Evolutionary conservation across 345 rosid genomes (phyloP).

Genomic region (Eucalyptus tenuipes): DNA sequence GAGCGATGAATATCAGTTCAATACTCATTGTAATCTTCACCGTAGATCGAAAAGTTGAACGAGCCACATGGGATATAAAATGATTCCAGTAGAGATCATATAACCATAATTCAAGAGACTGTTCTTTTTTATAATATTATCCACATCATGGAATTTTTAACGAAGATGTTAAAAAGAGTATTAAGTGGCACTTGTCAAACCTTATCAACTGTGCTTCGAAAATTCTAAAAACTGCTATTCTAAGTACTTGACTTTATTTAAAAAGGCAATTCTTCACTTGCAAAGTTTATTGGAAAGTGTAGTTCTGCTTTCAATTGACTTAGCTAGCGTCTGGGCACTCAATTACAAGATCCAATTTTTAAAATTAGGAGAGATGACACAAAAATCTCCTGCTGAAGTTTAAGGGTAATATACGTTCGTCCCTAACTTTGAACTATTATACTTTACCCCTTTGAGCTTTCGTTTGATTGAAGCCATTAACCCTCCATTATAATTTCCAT

Average conservation of each 20-base stretch:
- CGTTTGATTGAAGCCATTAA: not conserved
- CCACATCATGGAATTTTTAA: not conserved
- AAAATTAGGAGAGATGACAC: not conserved
- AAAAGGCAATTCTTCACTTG: not conserved
- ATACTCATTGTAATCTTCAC: not conserved
- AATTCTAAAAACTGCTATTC: not conserved
- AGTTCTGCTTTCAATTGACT: not conserved
- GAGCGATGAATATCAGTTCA: not conserved
- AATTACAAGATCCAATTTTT: not conserved
- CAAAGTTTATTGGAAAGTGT: not conserved
- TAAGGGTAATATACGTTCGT: not conserved
- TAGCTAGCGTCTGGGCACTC: not conserved
- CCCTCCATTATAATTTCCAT: not conserved
- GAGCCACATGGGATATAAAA: not conserved
- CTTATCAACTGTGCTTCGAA: not conserved
- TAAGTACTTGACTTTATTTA: not conserved
- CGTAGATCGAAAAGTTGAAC: not conserved
- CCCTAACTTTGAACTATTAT: not conserved
- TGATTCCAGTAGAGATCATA: not conserved
- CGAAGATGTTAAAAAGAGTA: not conserved
- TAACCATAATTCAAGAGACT: not conserved
- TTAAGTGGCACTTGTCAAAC: not conserved
- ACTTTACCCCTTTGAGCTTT: not conserved
- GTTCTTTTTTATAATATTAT: not conserved
- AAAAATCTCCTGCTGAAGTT: not conserved